A percentile compares a stretch with the other conserved stretches of the same genome.
These are phyloP conservation scores for Pythium brassicae DNA, from an alignment of 352 stramenopile genomes.

Conservation along the genomic window DNA sequence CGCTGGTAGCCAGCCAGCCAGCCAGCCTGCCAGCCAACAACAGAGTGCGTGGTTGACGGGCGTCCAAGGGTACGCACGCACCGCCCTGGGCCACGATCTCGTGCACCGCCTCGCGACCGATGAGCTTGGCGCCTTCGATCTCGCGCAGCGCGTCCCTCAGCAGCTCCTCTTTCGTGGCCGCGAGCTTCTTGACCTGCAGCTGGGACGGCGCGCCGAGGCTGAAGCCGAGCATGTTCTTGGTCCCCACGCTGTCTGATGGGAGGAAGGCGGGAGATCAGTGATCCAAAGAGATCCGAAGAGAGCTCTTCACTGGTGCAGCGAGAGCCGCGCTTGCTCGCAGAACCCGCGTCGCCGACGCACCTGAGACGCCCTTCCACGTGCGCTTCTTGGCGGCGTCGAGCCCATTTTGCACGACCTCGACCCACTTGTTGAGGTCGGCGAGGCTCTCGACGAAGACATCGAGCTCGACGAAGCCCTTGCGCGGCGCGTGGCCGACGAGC, in stretches of 20 bases:
- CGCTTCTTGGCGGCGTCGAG: constrained; percentile 50
- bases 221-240: constrained; percentile 61
- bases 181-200: constrained; percentile 66
- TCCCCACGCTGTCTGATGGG: constrained; percentile 20
- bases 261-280: background rate
- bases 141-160: constrained; percentile 70
- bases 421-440: constrained; percentile 66
- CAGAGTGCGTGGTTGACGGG: too few relatives aligned
- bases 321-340: too few relatives aligned
- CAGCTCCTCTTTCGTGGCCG: constrained; percentile 53
- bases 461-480: constrained; percentile 75
- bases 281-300: too few relatives aligned
- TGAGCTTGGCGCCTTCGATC: constrained; percentile 64
- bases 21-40: background rate
- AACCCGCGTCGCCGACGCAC: background rate
- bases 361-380: constrained; percentile 17
- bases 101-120: constrained; percentile 60
- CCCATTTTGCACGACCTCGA: constrained; percentile 75
- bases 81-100: constrained; percentile 70
- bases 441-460: constrained; percentile 73
- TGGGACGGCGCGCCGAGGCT: constrained; percentile 33
- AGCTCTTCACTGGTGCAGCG: too few relatives aligned
- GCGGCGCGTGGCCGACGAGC: constrained; percentile 74
- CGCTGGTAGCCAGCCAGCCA: too few relatives aligned
- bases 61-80: constrained; percentile 12